Conservation (phyloP, 1,139 yeast species). For the Kodamaea sp. region DNA sequence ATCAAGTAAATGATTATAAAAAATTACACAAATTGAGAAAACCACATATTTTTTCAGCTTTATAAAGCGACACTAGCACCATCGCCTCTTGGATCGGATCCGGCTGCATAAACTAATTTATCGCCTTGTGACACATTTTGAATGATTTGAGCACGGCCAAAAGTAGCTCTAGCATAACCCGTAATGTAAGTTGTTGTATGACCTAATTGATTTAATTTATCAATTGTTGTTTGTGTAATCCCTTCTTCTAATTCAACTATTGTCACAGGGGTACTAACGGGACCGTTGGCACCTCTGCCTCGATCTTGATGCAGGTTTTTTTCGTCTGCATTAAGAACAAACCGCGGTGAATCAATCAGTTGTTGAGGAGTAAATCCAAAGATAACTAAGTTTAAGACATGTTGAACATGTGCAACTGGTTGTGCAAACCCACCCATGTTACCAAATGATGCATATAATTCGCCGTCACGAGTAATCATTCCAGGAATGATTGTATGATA, state of each 20-base stretch:
- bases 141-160: constrained; percentile 78
- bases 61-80: constrained; percentile 66
- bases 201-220: constrained; percentile 49
- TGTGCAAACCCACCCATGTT: constrained; percentile 90
- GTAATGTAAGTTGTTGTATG: constrained; percentile 49
- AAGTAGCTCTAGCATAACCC: constrained; percentile 45
- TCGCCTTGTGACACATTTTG: constrained; percentile 40
- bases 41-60: not conserved
- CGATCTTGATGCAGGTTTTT: constrained; percentile 41
- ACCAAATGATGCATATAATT: constrained; percentile 67
- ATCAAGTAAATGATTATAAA: not conserved
- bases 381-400: constrained; percentile 58
- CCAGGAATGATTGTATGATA: constrained; percentile 87
- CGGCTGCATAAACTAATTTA: constrained; percentile 56
- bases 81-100: constrained; percentile 77
- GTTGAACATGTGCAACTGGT: constrained; percentile 84
- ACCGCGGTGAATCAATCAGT: constrained; percentile 72
- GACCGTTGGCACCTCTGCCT: constrained; percentile 66
- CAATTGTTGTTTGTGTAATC: constrained; percentile 39
- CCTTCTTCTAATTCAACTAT: constrained; percentile 68
- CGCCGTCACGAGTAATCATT: constrained; percentile 51
- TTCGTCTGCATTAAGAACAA: constrained; percentile 56
- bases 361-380: constrained; percentile 71
- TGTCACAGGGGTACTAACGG: constrained; percentile 57
- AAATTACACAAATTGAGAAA: constrained; percentile 1